Evolutionary conservation across 352 stramenopile species (phyloP), one percentile per base, ranked within the genome.

Genomic region (Phytophthora tentaculata): DNA sequence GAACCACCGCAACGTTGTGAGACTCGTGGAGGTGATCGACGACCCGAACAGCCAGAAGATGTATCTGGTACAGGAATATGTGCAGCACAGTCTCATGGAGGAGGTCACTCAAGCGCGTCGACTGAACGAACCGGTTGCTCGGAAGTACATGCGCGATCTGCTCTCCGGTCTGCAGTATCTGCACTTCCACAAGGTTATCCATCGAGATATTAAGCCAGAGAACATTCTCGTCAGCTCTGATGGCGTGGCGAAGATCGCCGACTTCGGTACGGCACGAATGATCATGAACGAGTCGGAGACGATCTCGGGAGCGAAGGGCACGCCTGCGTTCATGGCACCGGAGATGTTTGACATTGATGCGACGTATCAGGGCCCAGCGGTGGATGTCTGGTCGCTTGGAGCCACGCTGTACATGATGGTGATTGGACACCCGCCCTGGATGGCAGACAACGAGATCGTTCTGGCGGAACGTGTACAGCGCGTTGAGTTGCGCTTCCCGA

Each of bases 31-130:
- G 68, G 94, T 98, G 17, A 98, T 98, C 51, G 95, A 98, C 61
- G 94, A 98, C 52, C 91, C 90, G 5, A 92, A 88, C 23, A 94
- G 90, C 23, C 92, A 98, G 71, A 98, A 98, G 64, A 94, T 98
- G 74, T 98, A 98, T 67, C 79, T 98, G 0, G 94, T 98, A 29
- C 86, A 98, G 56, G 95, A 98, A 70, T 98, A 98, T 73, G 89
- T 96, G 37, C 89, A 98, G 69, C 89, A 93, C 65, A 97, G 97
- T 47, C 79, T 98, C 22, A 90, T 98, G 70, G 92, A 97, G 68
- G 88, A 98, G 64, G 75, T 97, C 8, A 94, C 86, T 10, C 67
- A 79, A 29, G 66, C 80, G 7, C 77, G 90, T 19, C 83, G 83
- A 0, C 66, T 97, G 10, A 82, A 45, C 52, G 87, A 95, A 44